Base-by-base conservation (phyloP, 2,329 filamentous ascomycete species). In the Endocalyx cinctus region DNA sequence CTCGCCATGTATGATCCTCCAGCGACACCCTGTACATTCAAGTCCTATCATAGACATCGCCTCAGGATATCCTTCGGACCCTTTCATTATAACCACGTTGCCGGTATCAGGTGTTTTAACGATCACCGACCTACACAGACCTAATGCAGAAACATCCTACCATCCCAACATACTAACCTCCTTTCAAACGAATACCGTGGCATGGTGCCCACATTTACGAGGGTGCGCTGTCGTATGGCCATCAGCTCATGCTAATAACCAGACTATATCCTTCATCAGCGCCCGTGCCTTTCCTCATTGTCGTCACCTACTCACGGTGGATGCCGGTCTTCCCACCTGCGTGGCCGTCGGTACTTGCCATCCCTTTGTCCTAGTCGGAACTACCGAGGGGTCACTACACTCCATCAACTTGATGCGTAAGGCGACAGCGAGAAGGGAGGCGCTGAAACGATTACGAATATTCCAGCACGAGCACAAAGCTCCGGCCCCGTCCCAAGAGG, bases 1-100 rank as follows among this genome's bases (percentile, higher is more conserved):
- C 26, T 59, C 61, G 25, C 74, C 74, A 1, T 56, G 51, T 27
- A 54, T 60, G 17, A 55, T 76, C 31, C 58, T 79, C 17, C 67
- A 67, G 26, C 67, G 74, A 3, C 66, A 73, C 30, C 62, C 69
- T 5, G 59, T 71, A n/a, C 74, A 79, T 46, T 66, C 69, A 38
- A 74, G 66, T 30, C 57, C 65, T 33, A 60, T 79, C 4, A 62
- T 77, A 39, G 72, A 78, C 44, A 63, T 79, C 19, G 64, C 64
- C 37, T 71, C 72, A 0, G 72, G 66, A 14, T 77, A 74, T 41
- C 75, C 75, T 4, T 72, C 74, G 2, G 59, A 71, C 35, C 74
- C 75, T 0, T 73, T 72, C 41, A 50, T 77, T 7, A 58, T 79
- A n/a, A 67, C 70, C 6, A 74, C 74, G 2, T 62, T 66, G 4